Base-by-base conservation (phyloP, 2,329 filamentous ascomycete genomes). In the Sarocladiaceae sp. region DNA sequence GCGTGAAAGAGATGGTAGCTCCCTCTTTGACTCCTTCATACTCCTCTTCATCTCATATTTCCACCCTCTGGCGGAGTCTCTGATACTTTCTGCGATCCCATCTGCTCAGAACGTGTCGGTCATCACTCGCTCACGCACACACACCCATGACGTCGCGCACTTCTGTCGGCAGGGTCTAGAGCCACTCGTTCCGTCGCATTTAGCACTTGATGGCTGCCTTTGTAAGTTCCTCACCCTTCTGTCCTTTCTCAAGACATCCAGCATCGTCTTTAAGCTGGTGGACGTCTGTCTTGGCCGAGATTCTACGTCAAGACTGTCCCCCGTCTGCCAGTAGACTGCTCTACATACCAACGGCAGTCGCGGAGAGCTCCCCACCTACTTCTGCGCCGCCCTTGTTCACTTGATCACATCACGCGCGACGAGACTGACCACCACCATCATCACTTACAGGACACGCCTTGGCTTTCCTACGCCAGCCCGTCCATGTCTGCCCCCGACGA, bases 391-490 rank as follows among this genome's bases (percentile, higher is more conserved):
- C n/a, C 33, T 13, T 19, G 33, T 19, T 15, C 19, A 20, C 16
- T 19, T 35, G 33, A 35, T 15, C 37, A 23, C 45, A 41, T 40
- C 9, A 29, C 33, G 19, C 35, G 34, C 40, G n/a, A 18, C 12
- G 16, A 6, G 5, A 10, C 20, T 41, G 18, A 27, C 29, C 42
- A n/a, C 18, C 11, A 27, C 21, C n/a, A 12, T 23, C 32, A 26
- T 7, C 26, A 35, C 20, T 31, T 48, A 16, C 43, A 67, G 64
- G 64, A 67, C 43, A 61, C 58, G 33, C 74, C 74, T 54, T 77
- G 73, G 74, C 63, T 77, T 60, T 64, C 69, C 61, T 70, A 74
- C 59, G 55, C 64, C 47, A 53, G 58, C 50, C 52, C 53, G 45
- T 54, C 61, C 54, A 66, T 66, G 63, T 62, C 63, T 61, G 58